phyloP scores from a whole-genome alignment of 768 basidiomycete species.

The Serendipita sp. region DNA sequence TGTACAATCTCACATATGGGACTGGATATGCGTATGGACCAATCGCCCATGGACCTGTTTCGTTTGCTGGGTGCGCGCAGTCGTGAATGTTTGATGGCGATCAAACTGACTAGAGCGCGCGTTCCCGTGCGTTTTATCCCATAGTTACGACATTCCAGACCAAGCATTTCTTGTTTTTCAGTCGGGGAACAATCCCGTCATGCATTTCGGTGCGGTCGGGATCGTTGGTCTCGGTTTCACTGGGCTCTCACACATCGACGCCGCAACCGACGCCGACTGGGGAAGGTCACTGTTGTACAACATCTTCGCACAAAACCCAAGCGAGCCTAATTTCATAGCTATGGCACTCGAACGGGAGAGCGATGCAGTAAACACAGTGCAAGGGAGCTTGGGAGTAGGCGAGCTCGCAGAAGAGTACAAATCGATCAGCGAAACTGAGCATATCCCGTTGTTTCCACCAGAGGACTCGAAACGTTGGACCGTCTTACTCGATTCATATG shows the following conservation, averaged over 20 bases:
- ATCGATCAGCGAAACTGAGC: conserved; percentile 35
- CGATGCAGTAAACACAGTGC: conserved; percentile 34
- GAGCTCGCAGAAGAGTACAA: conserved; percentile 51
- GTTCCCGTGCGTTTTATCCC: neutral
- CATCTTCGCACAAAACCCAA: conserved; percentile 49
- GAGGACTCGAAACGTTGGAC: conserved; percentile 54
- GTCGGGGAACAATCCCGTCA: conserved; percentile 50
- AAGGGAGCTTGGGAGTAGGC: conserved; percentile 63
- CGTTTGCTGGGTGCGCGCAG: conserved; percentile 48
- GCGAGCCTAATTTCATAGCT: conserved; percentile 64
- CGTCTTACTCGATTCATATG: conserved; percentile 55
- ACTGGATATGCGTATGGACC: conserved; percentile 62
- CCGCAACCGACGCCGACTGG: conserved; percentile 30
- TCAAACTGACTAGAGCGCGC: too few species aligned
- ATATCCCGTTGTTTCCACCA: conserved; percentile 61
- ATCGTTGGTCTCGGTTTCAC: conserved; percentile 67
- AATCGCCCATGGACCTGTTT: conserved; percentile 42
- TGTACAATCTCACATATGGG: conserved; percentile 62
- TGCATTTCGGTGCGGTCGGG: conserved; percentile 53
- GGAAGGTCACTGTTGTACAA: conserved; percentile 65
- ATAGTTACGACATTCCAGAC: conserved; percentile 42
- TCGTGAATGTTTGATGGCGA: too few species aligned
- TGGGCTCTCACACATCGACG: conserved; percentile 56
- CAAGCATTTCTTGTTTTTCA: conserved; percentile 61
- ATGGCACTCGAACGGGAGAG: conserved; percentile 52